phyloP scores from a whole-genome alignment of 768 basidiomycete species.

The Pulveroboletus sp. region DNA sequence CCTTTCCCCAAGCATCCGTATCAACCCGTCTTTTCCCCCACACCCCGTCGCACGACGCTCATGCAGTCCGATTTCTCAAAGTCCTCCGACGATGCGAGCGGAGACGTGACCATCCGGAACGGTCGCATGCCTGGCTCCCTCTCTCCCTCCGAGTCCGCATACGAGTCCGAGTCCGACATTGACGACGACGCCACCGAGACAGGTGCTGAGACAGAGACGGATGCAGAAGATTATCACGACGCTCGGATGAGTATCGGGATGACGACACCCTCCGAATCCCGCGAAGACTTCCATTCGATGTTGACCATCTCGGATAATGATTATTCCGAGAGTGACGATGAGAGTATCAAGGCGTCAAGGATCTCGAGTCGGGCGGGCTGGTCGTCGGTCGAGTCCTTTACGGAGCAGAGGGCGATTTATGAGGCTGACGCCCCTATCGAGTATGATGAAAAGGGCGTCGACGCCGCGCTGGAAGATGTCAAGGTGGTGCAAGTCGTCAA shows the following conservation, averaged over 20 bases:
- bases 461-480: conserved; percentile 29
- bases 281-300: conserved; percentile 76
- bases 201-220: conserved; percentile 66
- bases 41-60: conserved; percentile 42
- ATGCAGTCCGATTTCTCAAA: conserved; percentile 44
- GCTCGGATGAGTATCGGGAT: conserved; percentile 62
- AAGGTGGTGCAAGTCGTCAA: conserved; percentile 31
- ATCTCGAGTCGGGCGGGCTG: conserved; percentile 33
- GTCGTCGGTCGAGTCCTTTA: conserved; percentile 24
- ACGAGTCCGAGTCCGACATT: conserved; percentile 43
- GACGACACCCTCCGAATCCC: conserved; percentile 65
- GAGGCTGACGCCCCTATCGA: conserved; percentile 27
- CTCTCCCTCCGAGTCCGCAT: conserved; percentile 28
- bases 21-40: conserved; percentile 21
- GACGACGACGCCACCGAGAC: conserved; percentile 54
- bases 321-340: conserved; percentile 57
- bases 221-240: conserved; percentile 73
- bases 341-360: conserved; percentile 72
- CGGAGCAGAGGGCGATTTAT: conserved; percentile 8
- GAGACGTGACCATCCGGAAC: conserved; percentile 32
- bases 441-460: conserved; percentile 52
- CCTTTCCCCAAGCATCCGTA: conserved; percentile 26
- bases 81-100: conserved; percentile 39
- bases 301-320: conserved; percentile 69
- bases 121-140: conserved; percentile 22